phyloP scores from a whole-genome alignment of 2,329 filamentous ascomycete genomes.

The Biscogniauxia sp. region DNA sequence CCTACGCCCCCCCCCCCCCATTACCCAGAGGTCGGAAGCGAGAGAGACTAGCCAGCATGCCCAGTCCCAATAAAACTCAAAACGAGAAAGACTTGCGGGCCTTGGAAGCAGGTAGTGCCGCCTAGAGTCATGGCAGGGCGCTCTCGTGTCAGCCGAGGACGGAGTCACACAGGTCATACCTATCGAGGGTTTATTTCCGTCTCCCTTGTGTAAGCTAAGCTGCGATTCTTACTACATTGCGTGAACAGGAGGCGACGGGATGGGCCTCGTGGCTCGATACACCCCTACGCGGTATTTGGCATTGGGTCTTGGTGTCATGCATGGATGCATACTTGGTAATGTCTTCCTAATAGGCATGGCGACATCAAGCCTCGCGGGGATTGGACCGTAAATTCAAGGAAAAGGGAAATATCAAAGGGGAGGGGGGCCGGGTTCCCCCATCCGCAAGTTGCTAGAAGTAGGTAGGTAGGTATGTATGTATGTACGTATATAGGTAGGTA shows the following conservation, averaged over 20 bases:
- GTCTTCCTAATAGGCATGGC: not conserved
- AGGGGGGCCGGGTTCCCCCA: not conserved
- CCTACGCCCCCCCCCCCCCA: not conserved
- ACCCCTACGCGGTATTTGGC: not conserved
- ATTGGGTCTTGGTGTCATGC: not conserved
- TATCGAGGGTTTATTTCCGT: not conserved
- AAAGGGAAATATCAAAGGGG: not conserved
- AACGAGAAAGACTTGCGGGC: not conserved
- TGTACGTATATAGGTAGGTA: not conserved
- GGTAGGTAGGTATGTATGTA: not conserved
- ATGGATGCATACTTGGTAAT: not conserved
- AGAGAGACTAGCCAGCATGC: not conserved
- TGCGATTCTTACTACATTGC: not conserved
- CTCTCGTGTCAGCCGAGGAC: not conserved
- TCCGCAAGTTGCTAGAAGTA: not conserved
- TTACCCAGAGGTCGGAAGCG: not conserved
- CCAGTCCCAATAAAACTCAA: not conserved
- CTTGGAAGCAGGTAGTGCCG: not conserved
- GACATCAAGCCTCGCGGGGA: not conserved
- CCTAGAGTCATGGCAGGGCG: not conserved
- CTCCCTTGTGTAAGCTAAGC: not conserved
- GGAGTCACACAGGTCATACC: not conserved
- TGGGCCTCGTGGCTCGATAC: not conserved
- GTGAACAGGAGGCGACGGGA: not conserved
- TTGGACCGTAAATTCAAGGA: not conserved